Percentiles rank a stretch among this genome's conserved stretches.
Conservation (phyloP, 2,329 filamentous ascomycete genomes). For the Aureobasidium vineae region DNA sequence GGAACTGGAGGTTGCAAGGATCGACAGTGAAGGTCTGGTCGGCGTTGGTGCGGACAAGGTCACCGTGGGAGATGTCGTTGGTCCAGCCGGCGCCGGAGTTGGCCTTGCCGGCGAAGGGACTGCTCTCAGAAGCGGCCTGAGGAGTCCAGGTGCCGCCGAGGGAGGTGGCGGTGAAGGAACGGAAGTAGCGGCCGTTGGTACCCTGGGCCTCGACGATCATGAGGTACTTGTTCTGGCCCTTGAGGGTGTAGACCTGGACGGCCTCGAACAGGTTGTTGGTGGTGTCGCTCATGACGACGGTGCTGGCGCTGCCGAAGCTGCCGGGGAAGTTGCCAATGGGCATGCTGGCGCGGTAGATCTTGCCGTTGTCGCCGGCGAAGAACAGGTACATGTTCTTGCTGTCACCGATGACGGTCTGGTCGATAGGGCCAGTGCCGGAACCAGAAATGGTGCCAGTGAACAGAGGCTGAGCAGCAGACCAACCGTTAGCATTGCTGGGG, state of each 20-base stretch:
- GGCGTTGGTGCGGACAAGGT: conserved; percentile 55
- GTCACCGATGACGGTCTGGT: conserved; percentile 65
- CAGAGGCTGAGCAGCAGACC: conserved; percentile 55
- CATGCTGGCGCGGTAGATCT: conserved; percentile 64
- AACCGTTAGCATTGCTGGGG: conserved; percentile 57
- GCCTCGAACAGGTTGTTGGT: conserved; percentile 63
- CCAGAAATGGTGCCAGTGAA: conserved; percentile 56
- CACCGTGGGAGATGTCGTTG: conserved; percentile 65
- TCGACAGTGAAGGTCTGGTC: conserved; percentile 65
- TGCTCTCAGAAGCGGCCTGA: conserved; percentile 55
- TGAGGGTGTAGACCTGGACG: conserved; percentile 63
- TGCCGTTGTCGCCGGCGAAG: conserved; percentile 66
- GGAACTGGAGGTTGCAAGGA: conserved; percentile 62
- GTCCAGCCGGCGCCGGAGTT: conserved; percentile 66
- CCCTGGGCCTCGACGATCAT: conserved; percentile 68
- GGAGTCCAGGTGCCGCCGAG: conserved; percentile 59
- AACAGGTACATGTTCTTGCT: conserved; percentile 63
- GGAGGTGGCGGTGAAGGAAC: conserved; percentile 61
- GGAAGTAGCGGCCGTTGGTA: conserved; percentile 60
- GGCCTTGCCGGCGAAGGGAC: conserved; percentile 65
- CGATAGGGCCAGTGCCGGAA: conserved; percentile 57
- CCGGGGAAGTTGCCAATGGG: conserved; percentile 61
- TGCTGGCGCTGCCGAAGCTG: conserved; percentile 55
- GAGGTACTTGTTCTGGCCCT: conserved; percentile 57
- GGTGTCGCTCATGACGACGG: conserved; percentile 55